A percentile compares a stretch with the other conserved stretches of the same genome.
phyloP scores from a whole-genome alignment of 495 filamentous ascomycete species.

The Glonium stellatum region DNA sequence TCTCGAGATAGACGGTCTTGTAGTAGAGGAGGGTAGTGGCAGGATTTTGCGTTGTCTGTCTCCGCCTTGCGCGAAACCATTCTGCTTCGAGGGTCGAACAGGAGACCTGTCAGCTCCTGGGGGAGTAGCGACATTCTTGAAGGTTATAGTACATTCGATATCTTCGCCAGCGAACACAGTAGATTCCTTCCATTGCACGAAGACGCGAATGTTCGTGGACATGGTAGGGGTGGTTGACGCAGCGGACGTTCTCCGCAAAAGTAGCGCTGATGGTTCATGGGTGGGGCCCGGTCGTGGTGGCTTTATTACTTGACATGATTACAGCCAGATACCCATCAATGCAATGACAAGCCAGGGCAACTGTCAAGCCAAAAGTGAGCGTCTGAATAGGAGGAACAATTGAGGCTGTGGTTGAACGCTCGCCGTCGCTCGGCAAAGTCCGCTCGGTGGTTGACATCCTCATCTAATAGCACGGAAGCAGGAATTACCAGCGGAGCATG shows the following conservation, averaged over 20 bases:
- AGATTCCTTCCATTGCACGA: slow-evolving; percentile 83
- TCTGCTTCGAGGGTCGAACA: slow-evolving; percentile 24
- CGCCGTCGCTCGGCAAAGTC: not conserved
- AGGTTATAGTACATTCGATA: slow-evolving; percentile 89
- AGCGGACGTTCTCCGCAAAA: slow-evolving; percentile 1
- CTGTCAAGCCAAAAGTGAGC: not conserved
- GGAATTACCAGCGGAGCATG: not conserved
- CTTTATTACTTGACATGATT: not conserved
- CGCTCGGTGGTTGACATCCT: not conserved
- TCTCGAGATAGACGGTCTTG: slow-evolving; percentile 22
- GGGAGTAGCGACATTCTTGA: slow-evolving; percentile 71
- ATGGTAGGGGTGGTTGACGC: slow-evolving; percentile 18
- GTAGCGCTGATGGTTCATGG: slow-evolving; percentile 4
- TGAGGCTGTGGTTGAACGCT: not conserved
- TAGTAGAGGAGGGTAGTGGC: slow-evolving; percentile 31
- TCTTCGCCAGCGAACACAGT: slow-evolving; percentile 93
- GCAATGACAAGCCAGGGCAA: not conserved
- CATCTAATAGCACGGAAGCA: too few relatives aligned
- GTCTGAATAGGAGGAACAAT: not conserved
- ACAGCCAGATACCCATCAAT: not conserved
- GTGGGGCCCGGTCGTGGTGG: slow-evolving; percentile 1
- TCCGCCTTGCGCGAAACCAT: slow-evolving; percentile 34
- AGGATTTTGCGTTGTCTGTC: slow-evolving; percentile 43
- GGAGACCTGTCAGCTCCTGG: slow-evolving; percentile 39
- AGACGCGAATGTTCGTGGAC: slow-evolving; percentile 73